Evolutionary conservation across 768 basidiomycete genomes (phyloP), one percentile per base, ranked within the genome.

Genomic region (Trametes meyenii): DNA sequence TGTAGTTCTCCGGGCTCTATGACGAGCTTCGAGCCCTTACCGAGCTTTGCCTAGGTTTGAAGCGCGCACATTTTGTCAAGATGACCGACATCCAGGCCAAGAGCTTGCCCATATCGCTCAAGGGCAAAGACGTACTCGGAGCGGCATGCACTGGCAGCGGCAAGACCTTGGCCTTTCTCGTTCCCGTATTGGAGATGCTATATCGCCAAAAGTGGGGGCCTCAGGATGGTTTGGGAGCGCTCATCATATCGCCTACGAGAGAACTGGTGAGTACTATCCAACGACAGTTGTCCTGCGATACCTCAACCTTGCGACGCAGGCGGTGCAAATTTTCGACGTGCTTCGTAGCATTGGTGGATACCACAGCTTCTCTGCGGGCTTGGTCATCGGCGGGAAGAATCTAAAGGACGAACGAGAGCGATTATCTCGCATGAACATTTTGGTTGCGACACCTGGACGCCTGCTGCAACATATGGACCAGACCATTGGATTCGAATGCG

Each of bases 401-500:
- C 73, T 98, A 50, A 95, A 94, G 71, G 95, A 96, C 63, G 96
- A 99, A 73, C 80, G 85, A 39, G 95, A 96, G 21, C 82, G 96
- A 7, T 74, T 99, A 44, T 82, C 88, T 11, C 83, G 92, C 43
- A 98, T 98, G 95, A 99, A 99, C 69, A 97, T 99, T 60, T 83
- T 99, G n/a, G 92, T 99, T 16, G 96, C 96, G 2, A 98, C 96
- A 4, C 96, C 96, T 5, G 96, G 96, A 24, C 83, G 96, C 46
- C 78, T 99, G 44, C 78, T 99, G 46, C 97, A 99, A 69, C 97
- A 99, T 73, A 91, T 99, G 89, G 97, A 98, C 72, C 95, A 98
- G 74, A 98, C 97, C 3, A 84, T 95, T 55, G 96, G 96, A 0
- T 97, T 99, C 64, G 94, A 95, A 60, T 86, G 87, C 26, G 88